Evolutionary conservation across 306 rosid genomes (phyloP).

Genomic region (Comarum palustre): DNA sequence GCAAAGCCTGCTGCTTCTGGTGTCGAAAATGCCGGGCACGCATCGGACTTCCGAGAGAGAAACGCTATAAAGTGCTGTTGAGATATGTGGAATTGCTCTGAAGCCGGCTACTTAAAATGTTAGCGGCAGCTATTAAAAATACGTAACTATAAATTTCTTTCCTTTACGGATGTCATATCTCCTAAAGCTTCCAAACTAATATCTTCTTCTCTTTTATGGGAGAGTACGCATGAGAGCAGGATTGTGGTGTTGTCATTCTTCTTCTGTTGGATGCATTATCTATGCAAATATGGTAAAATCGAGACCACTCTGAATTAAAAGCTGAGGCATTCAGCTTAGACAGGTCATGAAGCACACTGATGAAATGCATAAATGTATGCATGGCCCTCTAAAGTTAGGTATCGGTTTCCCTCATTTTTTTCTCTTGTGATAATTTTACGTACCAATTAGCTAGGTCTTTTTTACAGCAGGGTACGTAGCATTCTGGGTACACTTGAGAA

Average conservation of each 20-base stretch:
- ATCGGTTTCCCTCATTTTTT: not conserved
- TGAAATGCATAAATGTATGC: not conserved
- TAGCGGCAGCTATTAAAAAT: too few species aligned
- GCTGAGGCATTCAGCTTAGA: not conserved
- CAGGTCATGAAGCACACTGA: not conserved
- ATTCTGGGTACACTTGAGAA: not conserved
- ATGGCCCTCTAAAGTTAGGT: not conserved
- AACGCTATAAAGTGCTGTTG: constrained; percentile 9
- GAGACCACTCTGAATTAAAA: not conserved
- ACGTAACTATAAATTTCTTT: too few species aligned
- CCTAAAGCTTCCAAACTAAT: too few species aligned
- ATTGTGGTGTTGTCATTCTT: not conserved
- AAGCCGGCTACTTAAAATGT: too few species aligned
- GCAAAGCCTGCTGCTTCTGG: not conserved
- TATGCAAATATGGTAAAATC: not conserved
- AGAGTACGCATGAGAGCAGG: not conserved
- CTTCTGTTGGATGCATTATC: not conserved
- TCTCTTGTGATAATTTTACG: not conserved
- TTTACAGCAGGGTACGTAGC: too few species aligned
- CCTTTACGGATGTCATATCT: not conserved
- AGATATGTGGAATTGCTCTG: too few species aligned
- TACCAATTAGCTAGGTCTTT: not conserved
- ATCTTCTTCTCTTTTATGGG: not conserved
- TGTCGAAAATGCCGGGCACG: not conserved
- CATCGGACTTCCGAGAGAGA: too few species aligned